A percentile compares a stretch with the other conserved stretches of the same genome.
phyloP scores from a whole-genome alignment of 2,329 filamentous ascomycete genomes.

The Fusarium sterilihyphosum region DNA sequence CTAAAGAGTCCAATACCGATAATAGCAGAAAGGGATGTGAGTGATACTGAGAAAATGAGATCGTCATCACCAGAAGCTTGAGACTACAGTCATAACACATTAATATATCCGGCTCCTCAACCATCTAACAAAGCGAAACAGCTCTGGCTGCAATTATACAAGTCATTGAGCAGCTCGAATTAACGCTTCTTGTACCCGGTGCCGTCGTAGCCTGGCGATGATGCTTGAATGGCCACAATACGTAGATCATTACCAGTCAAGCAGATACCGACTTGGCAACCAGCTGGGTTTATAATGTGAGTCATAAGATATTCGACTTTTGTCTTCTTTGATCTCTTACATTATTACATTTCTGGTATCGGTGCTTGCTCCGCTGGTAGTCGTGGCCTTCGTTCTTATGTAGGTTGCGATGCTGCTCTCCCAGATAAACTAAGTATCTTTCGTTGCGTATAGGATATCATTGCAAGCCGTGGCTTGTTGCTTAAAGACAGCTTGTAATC shows the following conservation, averaged over 20 bases:
- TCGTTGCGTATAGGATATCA: constrained; percentile 14
- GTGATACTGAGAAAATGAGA: neutral
- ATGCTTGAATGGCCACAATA: neutral
- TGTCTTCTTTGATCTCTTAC: neutral
- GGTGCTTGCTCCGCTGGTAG: neutral
- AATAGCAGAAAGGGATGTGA: neutral
- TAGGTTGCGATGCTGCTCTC: constrained; percentile 40
- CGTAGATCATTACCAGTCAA: neutral
- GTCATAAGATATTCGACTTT: neutral
- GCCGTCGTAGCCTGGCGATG: neutral
- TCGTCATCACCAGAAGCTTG: neutral
- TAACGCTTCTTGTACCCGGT: neutral
- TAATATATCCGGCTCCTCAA: neutral
- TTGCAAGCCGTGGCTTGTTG: constrained; percentile 40
- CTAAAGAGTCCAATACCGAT: neutral
- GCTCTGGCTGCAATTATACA: neutral
- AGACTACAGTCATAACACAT: neutral
- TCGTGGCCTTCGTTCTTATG: constrained; percentile 7
- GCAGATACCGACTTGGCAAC: neutral
- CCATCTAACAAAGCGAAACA: neutral
- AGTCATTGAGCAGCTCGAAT: neutral
- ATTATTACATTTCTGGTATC: neutral
- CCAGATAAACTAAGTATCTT: constrained; percentile 24
- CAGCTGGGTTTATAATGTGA: neutral
- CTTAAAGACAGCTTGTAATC: constrained; percentile 41